A percentile compares a stretch with the other conserved stretches of the same genome.
phyloP scores from a whole-genome alignment of 192 early-diverging fungal species.

The Entomortierella parvispora region DNA sequence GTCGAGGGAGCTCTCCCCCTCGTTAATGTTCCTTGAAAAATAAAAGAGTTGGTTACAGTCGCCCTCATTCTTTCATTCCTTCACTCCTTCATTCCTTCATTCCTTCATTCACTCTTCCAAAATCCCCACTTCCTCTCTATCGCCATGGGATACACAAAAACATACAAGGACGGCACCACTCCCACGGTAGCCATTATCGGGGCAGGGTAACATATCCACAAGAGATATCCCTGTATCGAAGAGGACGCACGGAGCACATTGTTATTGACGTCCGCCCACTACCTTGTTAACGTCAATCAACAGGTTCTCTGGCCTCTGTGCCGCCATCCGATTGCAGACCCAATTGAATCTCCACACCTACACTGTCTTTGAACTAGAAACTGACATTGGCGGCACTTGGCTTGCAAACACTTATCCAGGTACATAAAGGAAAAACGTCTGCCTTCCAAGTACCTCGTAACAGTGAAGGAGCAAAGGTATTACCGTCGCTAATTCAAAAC shows the following conservation, averaged over 20 bases:
- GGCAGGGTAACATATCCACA: not conserved
- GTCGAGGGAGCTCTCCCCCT: too few species aligned
- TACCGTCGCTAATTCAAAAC: too few species aligned
- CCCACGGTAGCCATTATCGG: slow-evolving; percentile 16
- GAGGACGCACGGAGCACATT: not conserved
- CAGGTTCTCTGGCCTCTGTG: slow-evolving; percentile 61
- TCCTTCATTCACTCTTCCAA: not conserved
- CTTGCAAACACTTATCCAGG: slow-evolving; percentile 54
- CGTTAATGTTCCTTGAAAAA: too few species aligned
- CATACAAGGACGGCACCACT: not conserved
- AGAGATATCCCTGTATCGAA: not conserved
- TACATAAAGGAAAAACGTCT: too few species aligned
- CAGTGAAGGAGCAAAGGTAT: too few species aligned
- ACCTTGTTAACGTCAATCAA: too few species aligned
- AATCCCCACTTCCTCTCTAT: not conserved
- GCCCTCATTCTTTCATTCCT: too few species aligned
- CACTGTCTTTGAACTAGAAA: slow-evolving; percentile 55
- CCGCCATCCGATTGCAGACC: slow-evolving; percentile 59
- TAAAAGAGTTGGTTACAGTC: too few species aligned
- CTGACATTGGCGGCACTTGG: slow-evolving; percentile 66
- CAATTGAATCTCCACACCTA: slow-evolving; percentile 53
- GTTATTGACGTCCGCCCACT: not conserved
- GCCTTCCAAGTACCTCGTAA: too few species aligned
- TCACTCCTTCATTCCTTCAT: not conserved
- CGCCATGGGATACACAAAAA: slow-evolving; percentile 3